Percentiles rank a stretch among this genome's conserved stretches.
Conservation (phyloP, 2,329 filamentous ascomycete genomes). For the Thelonectria olida region DNA sequence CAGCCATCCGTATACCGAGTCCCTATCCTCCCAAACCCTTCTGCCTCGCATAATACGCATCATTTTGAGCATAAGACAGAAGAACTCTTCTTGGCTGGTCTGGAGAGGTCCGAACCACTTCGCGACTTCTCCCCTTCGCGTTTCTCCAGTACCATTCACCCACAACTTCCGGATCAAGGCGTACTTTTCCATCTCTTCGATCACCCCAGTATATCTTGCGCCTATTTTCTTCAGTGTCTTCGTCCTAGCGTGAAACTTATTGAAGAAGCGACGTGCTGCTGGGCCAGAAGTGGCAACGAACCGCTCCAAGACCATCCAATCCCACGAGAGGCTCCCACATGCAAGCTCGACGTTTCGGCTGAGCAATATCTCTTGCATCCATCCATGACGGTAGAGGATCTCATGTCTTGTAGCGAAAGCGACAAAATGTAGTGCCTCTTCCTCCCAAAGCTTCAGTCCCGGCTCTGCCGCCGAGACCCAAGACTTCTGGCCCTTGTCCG, state of each 20-base stretch:
- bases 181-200: not conserved
- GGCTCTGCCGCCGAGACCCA: not conserved
- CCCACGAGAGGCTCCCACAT: not conserved
- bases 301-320: not conserved
- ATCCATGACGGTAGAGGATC: not conserved
- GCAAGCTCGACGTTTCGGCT: not conserved
- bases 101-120: not conserved
- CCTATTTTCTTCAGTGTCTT: not conserved
- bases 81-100: not conserved
- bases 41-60: not conserved
- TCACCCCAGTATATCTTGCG: not conserved
- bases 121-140: not conserved
- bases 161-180: not conserved
- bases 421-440: not conserved
- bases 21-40: not conserved
- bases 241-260: no score
- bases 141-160: not conserved
- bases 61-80: not conserved
- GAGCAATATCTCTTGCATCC: slow-evolving; percentile 4
- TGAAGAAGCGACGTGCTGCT: not conserved
- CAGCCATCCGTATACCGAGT: slow-evolving; percentile 3
- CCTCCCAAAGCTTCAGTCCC: not conserved
- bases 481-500: not conserved
- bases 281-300: slow-evolving; percentile 1
- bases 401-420: not conserved